phyloP scores from a whole-genome alignment of 306 rosid species.

The Hippophae tibetana region DNA sequence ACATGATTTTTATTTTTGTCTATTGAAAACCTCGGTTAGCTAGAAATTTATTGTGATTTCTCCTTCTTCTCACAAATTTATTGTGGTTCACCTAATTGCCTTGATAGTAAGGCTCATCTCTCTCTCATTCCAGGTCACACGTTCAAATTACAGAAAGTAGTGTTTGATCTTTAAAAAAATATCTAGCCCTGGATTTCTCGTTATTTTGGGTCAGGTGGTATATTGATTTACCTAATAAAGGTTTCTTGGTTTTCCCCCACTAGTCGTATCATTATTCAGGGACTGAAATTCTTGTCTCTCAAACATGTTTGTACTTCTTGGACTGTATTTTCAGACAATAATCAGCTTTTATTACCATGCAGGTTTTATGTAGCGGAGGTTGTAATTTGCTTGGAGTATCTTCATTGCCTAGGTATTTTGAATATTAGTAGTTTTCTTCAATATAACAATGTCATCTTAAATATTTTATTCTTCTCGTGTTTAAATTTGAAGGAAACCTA shows the following conservation, averaged over 20 bases:
- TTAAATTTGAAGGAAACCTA: neutral
- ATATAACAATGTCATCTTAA: neutral
- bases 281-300: neutral
- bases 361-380: conserved; percentile 96
- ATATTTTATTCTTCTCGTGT: conserved; percentile 13
- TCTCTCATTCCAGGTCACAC: too few species aligned
- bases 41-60: too few species aligned
- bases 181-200: neutral
- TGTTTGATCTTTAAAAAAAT: too few species aligned
- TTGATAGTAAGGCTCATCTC: too few species aligned
- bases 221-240: neutral
- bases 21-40: neutral
- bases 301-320: neutral
- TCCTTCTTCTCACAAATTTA: too few species aligned
- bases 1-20: neutral
- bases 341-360: conserved; percentile 23
- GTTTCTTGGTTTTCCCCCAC: neutral
- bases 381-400: conserved; percentile 82
- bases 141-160: too few species aligned
- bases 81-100: too few species aligned
- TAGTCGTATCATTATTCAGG: neutral
- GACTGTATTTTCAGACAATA: neutral
- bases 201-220: neutral
- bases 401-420: conserved; percentile 82
- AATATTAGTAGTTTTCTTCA: neutral